Conservation (phyloP, 305 asterid species). For the Fraxinus paxiana region DNA sequence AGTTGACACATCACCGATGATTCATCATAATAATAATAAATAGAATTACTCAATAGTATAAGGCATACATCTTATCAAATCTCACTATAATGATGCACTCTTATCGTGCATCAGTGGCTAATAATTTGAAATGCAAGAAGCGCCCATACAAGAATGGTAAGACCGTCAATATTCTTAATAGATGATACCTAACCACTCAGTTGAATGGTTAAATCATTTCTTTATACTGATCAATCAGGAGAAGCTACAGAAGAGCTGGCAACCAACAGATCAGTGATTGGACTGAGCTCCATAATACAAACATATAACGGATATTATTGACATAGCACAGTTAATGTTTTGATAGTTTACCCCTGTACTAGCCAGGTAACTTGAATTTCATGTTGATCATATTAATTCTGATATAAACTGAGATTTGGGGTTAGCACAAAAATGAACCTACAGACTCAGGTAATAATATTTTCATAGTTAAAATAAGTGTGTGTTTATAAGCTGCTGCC, state of each 20-base stretch:
- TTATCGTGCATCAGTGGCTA: not conserved
- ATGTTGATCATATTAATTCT: not conserved
- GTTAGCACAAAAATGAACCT: not conserved
- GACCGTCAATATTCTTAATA: not conserved
- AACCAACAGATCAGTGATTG: not conserved
- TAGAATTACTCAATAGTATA: not conserved
- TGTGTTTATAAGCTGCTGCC: not conserved
- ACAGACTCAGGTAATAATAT: not conserved
- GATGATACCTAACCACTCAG: not conserved
- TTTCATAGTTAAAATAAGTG: not conserved
- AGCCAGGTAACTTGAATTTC: not conserved
- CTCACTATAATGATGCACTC: not conserved
- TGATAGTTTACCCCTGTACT: not conserved
- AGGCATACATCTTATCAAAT: not conserved
- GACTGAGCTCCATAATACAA: not conserved
- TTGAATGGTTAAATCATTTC: not conserved
- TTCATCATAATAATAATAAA: too few species aligned
- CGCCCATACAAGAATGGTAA: not conserved
- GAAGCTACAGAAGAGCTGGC: not conserved
- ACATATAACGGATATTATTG: not conserved
- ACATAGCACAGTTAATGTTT: not conserved
- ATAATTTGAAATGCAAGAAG: not conserved
- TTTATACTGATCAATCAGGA: not conserved
- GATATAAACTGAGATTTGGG: not conserved
- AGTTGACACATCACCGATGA: too few species aligned